phyloP scores from a whole-genome alignment of 768 basidiomycete genomes.

The Clitopilus passeckerianus region DNA sequence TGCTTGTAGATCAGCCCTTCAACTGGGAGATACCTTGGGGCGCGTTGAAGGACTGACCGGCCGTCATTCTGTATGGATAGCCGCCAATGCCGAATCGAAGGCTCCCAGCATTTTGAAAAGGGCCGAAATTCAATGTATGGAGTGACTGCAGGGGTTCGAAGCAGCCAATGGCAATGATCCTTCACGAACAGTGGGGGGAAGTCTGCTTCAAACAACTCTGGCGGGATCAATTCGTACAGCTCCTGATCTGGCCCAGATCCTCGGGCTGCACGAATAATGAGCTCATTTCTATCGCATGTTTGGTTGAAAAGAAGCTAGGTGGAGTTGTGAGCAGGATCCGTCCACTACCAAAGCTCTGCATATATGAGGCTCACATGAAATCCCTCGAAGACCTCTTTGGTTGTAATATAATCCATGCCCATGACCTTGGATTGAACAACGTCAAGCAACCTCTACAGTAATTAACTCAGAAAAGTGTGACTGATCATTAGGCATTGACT shows the following conservation, averaged over 20 bases:
- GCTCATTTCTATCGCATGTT: conserved; percentile 8
- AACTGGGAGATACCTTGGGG: too few relatives aligned
- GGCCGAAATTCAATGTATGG: conserved; percentile 27
- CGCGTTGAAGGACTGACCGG: too few relatives aligned
- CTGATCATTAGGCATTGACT: too few relatives aligned
- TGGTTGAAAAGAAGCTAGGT: too few relatives aligned
- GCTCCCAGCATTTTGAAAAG: conserved; percentile 19
- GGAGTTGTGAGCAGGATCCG: too few relatives aligned
- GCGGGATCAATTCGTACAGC: conserved; percentile 30
- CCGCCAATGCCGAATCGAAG: too few relatives aligned
- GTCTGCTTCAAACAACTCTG: conserved; percentile 16
- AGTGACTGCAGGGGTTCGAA: conserved; percentile 5
- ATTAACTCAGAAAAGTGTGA: too few relatives aligned
- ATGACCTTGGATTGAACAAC: conserved; percentile 26
- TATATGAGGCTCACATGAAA: not conserved
- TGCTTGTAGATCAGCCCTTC: too few relatives aligned
- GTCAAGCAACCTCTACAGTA: too few relatives aligned
- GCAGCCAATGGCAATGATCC: conserved; percentile 29
- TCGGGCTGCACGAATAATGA: conserved; percentile 25
- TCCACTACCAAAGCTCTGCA: too few relatives aligned
- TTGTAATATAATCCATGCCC: conserved; percentile 28
- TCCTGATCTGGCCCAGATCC: too few relatives aligned
- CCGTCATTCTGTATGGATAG: too few relatives aligned
- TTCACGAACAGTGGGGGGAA: conserved; percentile 23
- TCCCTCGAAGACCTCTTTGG: conserved; percentile 4